Conservation (phyloP, 2,329 filamentous ascomycete genomes). For the Aspergillus fumigatus region DNA sequence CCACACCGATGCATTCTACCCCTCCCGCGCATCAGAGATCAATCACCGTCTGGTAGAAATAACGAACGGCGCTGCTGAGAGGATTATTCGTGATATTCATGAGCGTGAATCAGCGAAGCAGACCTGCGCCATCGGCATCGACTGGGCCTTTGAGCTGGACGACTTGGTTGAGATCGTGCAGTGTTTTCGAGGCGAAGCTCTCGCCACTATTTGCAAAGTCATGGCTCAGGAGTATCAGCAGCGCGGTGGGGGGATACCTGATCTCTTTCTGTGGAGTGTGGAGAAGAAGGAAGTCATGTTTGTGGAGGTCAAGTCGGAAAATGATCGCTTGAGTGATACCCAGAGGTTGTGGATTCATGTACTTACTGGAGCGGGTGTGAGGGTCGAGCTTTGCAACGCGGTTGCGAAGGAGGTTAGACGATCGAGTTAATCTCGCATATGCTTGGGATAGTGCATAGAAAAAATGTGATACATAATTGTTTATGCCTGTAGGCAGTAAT, state of each 20-base stretch:
- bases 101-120: conserved; percentile 61
- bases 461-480: neutral
- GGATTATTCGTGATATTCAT: conserved; percentile 65
- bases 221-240: conserved; percentile 92
- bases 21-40: conserved; percentile 80
- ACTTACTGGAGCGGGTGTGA: conserved; percentile 75
- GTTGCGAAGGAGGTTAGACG: conserved; percentile 52
- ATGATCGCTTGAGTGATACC: conserved; percentile 91
- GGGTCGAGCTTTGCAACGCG: conserved; percentile 73
- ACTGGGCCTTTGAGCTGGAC: conserved; percentile 78
- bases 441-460: neutral
- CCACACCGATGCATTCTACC: conserved; percentile 88
- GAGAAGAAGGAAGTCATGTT: conserved; percentile 65
- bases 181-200: conserved; percentile 74
- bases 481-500: neutral
- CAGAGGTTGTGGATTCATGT: conserved; percentile 97
- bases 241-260: conserved; percentile 81
- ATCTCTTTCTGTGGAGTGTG: conserved; percentile 80
- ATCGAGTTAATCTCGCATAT: conserved; percentile 1
- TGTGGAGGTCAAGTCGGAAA: conserved; percentile 74
- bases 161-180: conserved; percentile 74
- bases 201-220: conserved; percentile 84
- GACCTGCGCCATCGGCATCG: conserved; percentile 85
- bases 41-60: conserved; percentile 83
- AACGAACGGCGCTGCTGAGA: conserved; percentile 70